Percentiles rank a stretch among this genome's conserved stretches.
Conservation (phyloP, 108 stramenopile genomes). For the Nitzschia palea region DNA sequence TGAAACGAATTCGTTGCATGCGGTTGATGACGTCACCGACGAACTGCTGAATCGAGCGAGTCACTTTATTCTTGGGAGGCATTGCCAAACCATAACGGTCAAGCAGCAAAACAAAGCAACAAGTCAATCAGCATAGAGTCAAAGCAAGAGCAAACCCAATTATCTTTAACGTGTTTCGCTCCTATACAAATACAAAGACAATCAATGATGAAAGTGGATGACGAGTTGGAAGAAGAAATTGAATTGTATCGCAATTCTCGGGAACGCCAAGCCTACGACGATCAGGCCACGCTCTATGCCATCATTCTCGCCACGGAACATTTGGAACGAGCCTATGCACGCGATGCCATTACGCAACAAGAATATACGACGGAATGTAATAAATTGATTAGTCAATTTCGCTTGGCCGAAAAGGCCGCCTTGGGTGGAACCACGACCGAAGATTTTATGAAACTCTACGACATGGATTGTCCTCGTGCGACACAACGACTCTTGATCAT, state of each 20-base stretch:
- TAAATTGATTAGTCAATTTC: slow-evolving; percentile 95
- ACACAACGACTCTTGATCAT: slow-evolving; percentile 81
- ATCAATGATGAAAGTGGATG: not conserved
- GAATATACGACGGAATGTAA: slow-evolving; percentile 93
- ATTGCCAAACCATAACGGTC: too few species aligned
- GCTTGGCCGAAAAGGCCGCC: slow-evolving; percentile 85
- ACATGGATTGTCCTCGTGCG: slow-evolving; percentile 96
- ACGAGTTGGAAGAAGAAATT: slow-evolving; percentile 32
- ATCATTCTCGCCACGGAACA: slow-evolving; percentile 96
- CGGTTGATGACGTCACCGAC: too few species aligned
- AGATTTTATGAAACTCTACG: slow-evolving; percentile 87
- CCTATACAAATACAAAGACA: not conserved
- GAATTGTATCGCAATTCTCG: slow-evolving; percentile 59
- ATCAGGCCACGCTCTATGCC: slow-evolving; percentile 91
- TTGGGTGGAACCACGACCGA: slow-evolving; percentile 47
- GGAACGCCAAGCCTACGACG: slow-evolving; percentile 79
- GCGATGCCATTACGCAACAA: slow-evolving; percentile 81
- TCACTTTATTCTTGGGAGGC: too few species aligned
- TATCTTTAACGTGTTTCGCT: not conserved
- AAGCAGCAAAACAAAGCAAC: not conserved
- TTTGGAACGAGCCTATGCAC: slow-evolving; percentile 94
- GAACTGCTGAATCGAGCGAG: too few species aligned
- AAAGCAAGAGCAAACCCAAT: not conserved
- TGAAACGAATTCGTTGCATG: too few species aligned
- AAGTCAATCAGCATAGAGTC: not conserved